A percentile compares a stretch with the other conserved stretches of the same genome.
Evolutionary conservation across 768 basidiomycete species (phyloP).

Genomic region (Pulveroboletus sp.): DNA sequence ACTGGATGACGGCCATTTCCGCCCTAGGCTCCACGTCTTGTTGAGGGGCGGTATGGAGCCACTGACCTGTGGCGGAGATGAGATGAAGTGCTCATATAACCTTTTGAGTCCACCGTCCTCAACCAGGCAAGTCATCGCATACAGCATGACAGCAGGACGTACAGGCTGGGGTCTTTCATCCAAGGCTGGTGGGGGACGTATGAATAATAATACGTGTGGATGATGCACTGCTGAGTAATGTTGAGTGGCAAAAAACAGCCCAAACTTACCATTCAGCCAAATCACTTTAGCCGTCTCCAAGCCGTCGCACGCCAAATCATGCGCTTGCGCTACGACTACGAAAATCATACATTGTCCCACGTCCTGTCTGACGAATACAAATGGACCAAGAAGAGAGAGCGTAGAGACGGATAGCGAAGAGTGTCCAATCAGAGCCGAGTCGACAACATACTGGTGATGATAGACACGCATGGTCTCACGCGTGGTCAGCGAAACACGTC

Average conservation of each 20-base stretch:
- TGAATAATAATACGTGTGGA: background rate
- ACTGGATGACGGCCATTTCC: background rate
- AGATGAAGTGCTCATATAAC: conserved; percentile 9
- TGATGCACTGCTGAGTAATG: background rate
- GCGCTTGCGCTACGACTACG: conserved; percentile 4
- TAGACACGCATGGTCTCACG: conserved; percentile 1
- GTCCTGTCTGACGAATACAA: conserved; percentile 22
- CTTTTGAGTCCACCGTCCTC: conserved; percentile 4
- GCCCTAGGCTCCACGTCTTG: background rate
- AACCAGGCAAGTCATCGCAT: background rate
- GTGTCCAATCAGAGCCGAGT: conserved; percentile 2
- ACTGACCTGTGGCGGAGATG: conserved; percentile 19
- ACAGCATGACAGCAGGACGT: background rate
- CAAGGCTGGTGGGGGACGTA: background rate
- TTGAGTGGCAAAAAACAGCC: conserved; percentile 1
- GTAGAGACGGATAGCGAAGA: conserved; percentile 1
- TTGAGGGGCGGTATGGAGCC: background rate
- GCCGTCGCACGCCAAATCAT: background rate
- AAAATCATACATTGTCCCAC: conserved; percentile 20
- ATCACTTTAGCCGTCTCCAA: background rate
- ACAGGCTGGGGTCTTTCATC: background rate
- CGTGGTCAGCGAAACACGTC: conserved; percentile 8
- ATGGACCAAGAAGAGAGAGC: conserved; percentile 20
- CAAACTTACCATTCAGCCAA: background rate
- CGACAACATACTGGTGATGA: conserved; percentile 10